A percentile compares a stretch with the other conserved stretches of the same genome.
These are phyloP conservation scores for Mucor racemosus DNA, from an alignment of 371 early-diverging fungal species.

Conservation along the genomic window DNA sequence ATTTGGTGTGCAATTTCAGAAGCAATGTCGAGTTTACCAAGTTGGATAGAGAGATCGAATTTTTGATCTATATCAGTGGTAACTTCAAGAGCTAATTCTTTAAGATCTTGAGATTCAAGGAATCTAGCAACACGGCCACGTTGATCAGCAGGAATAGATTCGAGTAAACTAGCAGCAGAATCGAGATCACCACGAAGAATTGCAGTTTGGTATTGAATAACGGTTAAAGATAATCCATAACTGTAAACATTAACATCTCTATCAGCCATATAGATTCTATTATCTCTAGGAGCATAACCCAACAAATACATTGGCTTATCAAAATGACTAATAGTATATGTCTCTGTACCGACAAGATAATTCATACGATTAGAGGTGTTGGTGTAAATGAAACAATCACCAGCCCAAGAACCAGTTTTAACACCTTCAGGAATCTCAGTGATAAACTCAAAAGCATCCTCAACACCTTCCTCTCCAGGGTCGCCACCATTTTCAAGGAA, in stretches of 20 bases:
- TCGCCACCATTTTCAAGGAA: constrained; percentile 76
- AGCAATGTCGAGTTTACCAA: constrained; percentile 85
- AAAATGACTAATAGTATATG: constrained; percentile 93
- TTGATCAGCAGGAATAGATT: constrained; percentile 85
- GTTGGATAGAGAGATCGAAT: constrained; percentile 92
- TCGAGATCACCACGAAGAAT: constrained; percentile 91
- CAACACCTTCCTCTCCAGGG: constrained; percentile 92
- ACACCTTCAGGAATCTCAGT: constrained; percentile 90
- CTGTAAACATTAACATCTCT: constrained; percentile 89
- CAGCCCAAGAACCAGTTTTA: constrained; percentile 95
- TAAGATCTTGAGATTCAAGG: constrained; percentile 89
- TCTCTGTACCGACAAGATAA: constrained; percentile 93
- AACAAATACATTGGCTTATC: constrained; percentile 90
- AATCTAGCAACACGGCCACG: constrained; percentile 92
- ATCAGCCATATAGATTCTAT: constrained; percentile 92
- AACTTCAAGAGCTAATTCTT: constrained; percentile 90
- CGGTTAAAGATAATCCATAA: constrained; percentile 88
- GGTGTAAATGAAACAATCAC: constrained; percentile 97
- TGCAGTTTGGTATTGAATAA: constrained; percentile 97
- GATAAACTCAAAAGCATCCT: constrained; percentile 95
- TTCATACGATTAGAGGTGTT: constrained; percentile 88
- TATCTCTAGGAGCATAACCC: constrained; percentile 94
- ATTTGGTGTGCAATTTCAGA: constrained; percentile 83
- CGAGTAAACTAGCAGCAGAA: constrained; percentile 77
- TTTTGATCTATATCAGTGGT: constrained; percentile 93